Conservation (phyloP, 2,329 filamentous ascomycete species). For the Pestalotiopsis sp. region DNA sequence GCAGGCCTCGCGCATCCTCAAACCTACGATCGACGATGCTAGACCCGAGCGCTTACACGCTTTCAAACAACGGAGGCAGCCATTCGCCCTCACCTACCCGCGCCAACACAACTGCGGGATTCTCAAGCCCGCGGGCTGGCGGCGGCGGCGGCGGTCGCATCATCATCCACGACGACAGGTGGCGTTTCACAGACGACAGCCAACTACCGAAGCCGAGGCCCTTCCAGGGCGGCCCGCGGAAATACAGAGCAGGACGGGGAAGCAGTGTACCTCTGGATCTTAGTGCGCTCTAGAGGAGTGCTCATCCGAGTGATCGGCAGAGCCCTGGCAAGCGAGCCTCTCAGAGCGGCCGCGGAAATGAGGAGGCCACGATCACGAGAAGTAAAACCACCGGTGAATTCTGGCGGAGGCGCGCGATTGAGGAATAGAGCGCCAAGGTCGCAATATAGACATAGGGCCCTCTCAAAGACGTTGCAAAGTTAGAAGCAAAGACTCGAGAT, state of each 20-base stretch:
- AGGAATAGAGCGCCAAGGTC: conserved; percentile 9
- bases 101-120: conserved; percentile 45
- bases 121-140: conserved; percentile 28
- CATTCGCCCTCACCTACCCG: conserved; percentile 40
- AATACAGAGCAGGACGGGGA: conserved; percentile 87
- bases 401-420: conserved; percentile 2
- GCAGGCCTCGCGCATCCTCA: conserved; percentile 45
- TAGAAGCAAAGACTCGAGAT: background rate
- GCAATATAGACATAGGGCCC: background rate
- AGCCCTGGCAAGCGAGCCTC: background rate
- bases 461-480: background rate
- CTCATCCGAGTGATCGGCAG: conserved; percentile 15
- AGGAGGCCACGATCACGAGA: background rate
- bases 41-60: conserved; percentile 76
- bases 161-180: conserved; percentile 76
- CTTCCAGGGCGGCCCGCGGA: conserved; percentile 73
- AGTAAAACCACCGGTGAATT: background rate
- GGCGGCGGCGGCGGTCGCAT: conserved; percentile 41
- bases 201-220: conserved; percentile 84
- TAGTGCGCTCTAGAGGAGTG: conserved; percentile 50
- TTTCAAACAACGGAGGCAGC: conserved; percentile 62
- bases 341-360: background rate
- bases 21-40: conserved; percentile 65
- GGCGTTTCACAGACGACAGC: conserved; percentile 83
- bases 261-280: conserved; percentile 94